These are phyloP conservation scores for Pleomassaria siparia DNA, from an alignment of 2,329 filamentous ascomycete genomes.

Conservation along the genomic window DNA sequence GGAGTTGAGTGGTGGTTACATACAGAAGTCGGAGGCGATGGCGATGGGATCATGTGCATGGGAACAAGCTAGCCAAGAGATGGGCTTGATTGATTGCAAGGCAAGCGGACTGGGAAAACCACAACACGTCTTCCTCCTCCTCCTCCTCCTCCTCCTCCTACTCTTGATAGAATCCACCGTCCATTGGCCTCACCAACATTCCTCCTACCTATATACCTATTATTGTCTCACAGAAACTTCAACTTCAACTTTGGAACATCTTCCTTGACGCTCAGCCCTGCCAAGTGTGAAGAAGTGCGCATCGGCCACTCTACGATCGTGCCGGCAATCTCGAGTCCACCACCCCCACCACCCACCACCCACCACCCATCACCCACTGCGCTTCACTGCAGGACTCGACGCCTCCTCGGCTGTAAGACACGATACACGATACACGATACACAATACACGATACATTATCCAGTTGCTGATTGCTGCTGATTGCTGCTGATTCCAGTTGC, in stretches of 20 bases:
- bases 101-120: too few relatives aligned
- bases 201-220: too few relatives aligned
- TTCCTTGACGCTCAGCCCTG: not conserved
- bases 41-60: not conserved
- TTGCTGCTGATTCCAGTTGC: not conserved
- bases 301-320: slow-evolving; percentile 19
- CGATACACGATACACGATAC: too few relatives aligned
- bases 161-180: not conserved
- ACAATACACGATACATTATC: too few relatives aligned
- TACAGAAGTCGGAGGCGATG: slow-evolving; percentile 4
- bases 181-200: not conserved
- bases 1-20: slow-evolving; percentile 6
- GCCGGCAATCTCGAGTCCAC: slow-evolving; percentile 10
- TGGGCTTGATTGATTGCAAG: too few relatives aligned
- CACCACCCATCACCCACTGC: slow-evolving; percentile 13
- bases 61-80: not conserved
- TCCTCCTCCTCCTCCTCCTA: not conserved
- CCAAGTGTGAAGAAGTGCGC: slow-evolving; percentile 13
- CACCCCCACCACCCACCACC: slow-evolving; percentile 11
- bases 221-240: not conserved
- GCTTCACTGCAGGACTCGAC: not conserved
- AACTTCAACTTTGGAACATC: not conserved
- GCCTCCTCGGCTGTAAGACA: too few relatives aligned
- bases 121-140: not conserved
- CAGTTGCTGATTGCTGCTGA: too few relatives aligned